These are phyloP conservation scores for Diophrys appendiculata DNA, from an alignment of 73 alveolate species.

Conservation along the genomic window DNA sequence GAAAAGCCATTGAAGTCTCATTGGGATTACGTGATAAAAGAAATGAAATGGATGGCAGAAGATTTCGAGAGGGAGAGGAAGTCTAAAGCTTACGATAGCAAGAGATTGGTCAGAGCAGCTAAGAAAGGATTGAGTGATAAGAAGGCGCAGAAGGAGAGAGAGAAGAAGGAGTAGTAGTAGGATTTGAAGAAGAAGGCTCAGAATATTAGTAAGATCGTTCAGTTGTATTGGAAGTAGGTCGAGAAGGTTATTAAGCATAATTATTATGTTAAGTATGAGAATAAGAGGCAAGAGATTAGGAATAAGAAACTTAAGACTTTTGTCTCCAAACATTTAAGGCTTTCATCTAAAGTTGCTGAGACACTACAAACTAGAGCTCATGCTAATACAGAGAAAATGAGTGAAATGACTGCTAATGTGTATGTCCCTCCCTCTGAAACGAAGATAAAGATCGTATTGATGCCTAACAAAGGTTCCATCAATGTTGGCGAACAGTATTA, in stretches of 20 bases:
- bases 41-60: constrained; percentile 94
- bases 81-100: constrained; percentile 53
- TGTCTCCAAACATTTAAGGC: constrained; percentile 78
- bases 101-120: constrained; percentile 61
- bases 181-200: constrained; percentile 37
- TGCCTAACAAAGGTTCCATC: too few species aligned
- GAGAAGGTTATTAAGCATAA: constrained; percentile 86
- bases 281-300: constrained; percentile 72
- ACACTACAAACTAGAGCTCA: too few species aligned
- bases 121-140: constrained; percentile 56
- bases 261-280: constrained; percentile 76
- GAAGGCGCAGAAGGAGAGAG: constrained; percentile 46
- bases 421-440: too few species aligned
- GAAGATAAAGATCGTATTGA: too few species aligned
- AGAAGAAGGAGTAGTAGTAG: constrained; percentile 36
- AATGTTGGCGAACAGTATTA: too few species aligned
- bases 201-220: constrained; percentile 75
- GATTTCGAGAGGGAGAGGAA: constrained; percentile 91
- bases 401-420: too few species aligned
- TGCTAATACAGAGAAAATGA: too few species aligned
- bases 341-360: constrained; percentile 87
- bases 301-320: constrained; percentile 80
- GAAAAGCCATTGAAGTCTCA: too few species aligned
- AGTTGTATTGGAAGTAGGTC: constrained; percentile 79
- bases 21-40: constrained; percentile 84